These are phyloP conservation scores for Arthrobotrys entomopaga DNA, from an alignment of 2,329 filamentous ascomycete genomes.

Conservation along the genomic window DNA sequence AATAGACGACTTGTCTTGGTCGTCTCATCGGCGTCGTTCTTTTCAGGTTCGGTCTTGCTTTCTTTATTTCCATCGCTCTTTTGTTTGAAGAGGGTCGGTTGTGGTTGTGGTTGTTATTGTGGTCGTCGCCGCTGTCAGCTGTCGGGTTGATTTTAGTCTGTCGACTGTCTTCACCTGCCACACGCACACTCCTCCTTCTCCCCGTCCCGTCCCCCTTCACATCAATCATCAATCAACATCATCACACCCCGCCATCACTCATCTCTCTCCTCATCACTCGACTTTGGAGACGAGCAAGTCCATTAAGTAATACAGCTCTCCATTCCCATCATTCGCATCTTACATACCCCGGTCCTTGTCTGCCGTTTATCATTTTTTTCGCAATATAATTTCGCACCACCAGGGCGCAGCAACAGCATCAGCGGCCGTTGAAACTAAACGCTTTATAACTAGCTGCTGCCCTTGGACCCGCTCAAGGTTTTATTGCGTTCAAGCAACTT, in stretches of 20 bases:
- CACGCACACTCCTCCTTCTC: constrained; percentile 21
- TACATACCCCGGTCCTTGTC: constrained; percentile 6
- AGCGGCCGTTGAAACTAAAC: no score
- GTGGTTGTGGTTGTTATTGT: no score
- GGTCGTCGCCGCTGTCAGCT: no score
- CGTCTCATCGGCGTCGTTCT: constrained; percentile 19
- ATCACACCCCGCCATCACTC: neutral
- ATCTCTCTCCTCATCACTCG: no score
- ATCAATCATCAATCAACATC: neutral
- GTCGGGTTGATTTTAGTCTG: no score
- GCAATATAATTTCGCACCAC: constrained; percentile 31
- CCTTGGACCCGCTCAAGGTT: neutral
- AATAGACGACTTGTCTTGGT: constrained; percentile 24
- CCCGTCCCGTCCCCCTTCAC: neutral
- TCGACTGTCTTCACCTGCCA: neutral
- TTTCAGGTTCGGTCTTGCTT: no score
- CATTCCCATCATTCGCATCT: constrained; percentile 17
- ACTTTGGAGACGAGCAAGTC: neutral
- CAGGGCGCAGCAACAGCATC: constrained; percentile 14
- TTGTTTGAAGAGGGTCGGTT: no score
- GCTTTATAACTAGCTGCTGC: constrained; percentile 1
- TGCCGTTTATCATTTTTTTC: constrained; percentile 17
- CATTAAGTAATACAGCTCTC: constrained; percentile 42
- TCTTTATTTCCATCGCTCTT: no score
- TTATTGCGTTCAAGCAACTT: neutral